A percentile compares a stretch with the other conserved stretches of the same genome.
phyloP scores from a whole-genome alignment of 2,329 filamentous ascomycete species.

The Podosphaera xanthii region DNA sequence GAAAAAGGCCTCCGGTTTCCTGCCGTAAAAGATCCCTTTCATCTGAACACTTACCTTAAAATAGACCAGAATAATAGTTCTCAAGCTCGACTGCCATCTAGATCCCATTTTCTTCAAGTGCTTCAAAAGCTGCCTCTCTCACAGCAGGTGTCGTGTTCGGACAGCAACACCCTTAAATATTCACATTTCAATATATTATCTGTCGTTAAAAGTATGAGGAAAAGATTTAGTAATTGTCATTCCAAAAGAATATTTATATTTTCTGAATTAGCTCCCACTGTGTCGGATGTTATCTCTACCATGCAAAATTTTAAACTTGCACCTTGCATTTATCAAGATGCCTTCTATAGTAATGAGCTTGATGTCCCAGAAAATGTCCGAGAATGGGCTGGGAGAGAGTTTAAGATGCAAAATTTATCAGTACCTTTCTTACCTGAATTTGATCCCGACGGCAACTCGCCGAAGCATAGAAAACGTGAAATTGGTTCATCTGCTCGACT shows the following conservation, averaged over 20 bases:
- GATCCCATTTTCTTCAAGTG: neutral
- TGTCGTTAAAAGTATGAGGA: conserved; percentile 5
- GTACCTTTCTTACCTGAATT: conserved; percentile 65
- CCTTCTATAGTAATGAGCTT: conserved; percentile 62
- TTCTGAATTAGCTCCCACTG: conserved; percentile 19
- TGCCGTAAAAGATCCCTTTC: conserved; percentile 54
- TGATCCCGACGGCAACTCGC: conserved; percentile 34
- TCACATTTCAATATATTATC: neutral
- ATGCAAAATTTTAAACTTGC: conserved; percentile 35
- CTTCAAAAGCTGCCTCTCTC: neutral
- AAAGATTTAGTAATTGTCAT: conserved; percentile 1
- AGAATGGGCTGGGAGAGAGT: conserved; percentile 77
- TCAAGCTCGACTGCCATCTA: conserved; percentile 20
- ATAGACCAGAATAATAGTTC: conserved; percentile 41
- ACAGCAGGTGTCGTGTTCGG: neutral
- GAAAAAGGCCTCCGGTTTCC: conserved; percentile 37
- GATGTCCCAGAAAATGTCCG: conserved; percentile 58
- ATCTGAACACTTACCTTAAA: conserved; percentile 36
- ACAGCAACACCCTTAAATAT: neutral
- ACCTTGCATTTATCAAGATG: conserved; percentile 57
- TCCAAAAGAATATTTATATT: conserved; percentile 16
- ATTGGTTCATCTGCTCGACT: conserved; percentile 25
- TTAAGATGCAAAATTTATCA: conserved; percentile 51
- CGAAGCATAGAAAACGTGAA: conserved; percentile 28
- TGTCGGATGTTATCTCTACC: conserved; percentile 27